Conservation (phyloP, 176 grass and related monocot species). For the Lolium rigidum region DNA sequence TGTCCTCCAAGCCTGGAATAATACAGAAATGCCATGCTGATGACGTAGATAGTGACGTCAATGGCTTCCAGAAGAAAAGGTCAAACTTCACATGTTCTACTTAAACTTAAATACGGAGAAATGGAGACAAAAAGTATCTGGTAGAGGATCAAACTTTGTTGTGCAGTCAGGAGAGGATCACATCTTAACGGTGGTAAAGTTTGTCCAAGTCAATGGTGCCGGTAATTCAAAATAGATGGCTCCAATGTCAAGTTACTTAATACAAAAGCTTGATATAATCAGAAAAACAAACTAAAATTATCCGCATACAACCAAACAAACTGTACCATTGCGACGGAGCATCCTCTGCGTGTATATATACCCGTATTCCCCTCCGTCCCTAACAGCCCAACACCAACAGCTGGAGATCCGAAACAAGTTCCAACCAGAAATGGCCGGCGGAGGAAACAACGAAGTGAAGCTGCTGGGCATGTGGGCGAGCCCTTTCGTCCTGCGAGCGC, state of each 20-base stretch:
- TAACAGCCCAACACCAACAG: not conserved
- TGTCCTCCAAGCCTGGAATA: not conserved
- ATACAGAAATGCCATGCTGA: not conserved
- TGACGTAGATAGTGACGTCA: not conserved
- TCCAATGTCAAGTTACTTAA: too few species aligned
- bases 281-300: too few species aligned
- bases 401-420: not conserved
- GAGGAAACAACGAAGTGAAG: conserved; percentile 15
- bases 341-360: not conserved
- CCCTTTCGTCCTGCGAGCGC: conserved; percentile 38
- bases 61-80: not conserved
- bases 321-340: too few species aligned
- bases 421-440: not conserved
- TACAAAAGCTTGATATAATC: too few species aligned
- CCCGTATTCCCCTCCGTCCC: too few species aligned
- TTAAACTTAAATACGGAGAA: not conserved
- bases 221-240: too few species aligned
- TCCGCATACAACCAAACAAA: too few species aligned
- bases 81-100: not conserved
- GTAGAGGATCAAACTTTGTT: too few species aligned
- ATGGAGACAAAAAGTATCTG: too few species aligned
- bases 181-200: not conserved
- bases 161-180: not conserved
- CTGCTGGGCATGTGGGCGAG: conserved; percentile 50
- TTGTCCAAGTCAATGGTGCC: too few species aligned